Base-by-base conservation (phyloP, 768 basidiomycete species). In the Pleurotus platypus region DNA sequence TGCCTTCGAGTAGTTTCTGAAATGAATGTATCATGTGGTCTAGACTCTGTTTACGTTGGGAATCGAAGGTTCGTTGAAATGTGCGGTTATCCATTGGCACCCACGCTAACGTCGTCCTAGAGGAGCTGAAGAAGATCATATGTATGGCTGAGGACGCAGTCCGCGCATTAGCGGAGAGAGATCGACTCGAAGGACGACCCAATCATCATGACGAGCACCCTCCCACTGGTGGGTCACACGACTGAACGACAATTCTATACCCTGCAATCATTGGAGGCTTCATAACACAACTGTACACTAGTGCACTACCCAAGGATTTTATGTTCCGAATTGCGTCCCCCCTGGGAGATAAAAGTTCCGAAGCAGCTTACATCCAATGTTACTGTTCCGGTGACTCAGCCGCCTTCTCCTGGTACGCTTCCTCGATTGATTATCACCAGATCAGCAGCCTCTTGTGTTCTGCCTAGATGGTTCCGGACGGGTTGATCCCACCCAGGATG, bases 21-120 rank as follows among this genome's bases (percentile, higher is more conserved):
- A 42, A 42, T 43, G 60, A 16, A 54, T 18, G 27, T 15, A 8
- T 49, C 15, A 37, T 38, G 16, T 53, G 38, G 49, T 58, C 9
- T 26, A 74, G 68, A 70, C 68, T 0, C 58, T 73, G 43, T 69
- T 73, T 48, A 66, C 69, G 1, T 60, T 73, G 46, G 69, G 69
- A 55, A 69, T 74, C 20, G 68, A 67, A 61, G 59, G 69, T 68
- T 43, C 53, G 67, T 64, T 35, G 22, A 20, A 18, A 39, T 49
- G 50, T 51, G 37, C 15, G 37, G 22, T 30, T 26, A 9, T 30
- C 9, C n/a, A 11, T 39, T 47, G 2, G 24, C 11, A 42, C 8
- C 51, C 48, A 55, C 30, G 57, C 58, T n/a, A 51, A 49, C 37
- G n/a, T 45, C 26, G 45, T 24, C 49, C 35, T 38, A 68, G 68